Conservation (phyloP, 139 green algal genomes). For the Diplosphaera chodatii region DNA sequence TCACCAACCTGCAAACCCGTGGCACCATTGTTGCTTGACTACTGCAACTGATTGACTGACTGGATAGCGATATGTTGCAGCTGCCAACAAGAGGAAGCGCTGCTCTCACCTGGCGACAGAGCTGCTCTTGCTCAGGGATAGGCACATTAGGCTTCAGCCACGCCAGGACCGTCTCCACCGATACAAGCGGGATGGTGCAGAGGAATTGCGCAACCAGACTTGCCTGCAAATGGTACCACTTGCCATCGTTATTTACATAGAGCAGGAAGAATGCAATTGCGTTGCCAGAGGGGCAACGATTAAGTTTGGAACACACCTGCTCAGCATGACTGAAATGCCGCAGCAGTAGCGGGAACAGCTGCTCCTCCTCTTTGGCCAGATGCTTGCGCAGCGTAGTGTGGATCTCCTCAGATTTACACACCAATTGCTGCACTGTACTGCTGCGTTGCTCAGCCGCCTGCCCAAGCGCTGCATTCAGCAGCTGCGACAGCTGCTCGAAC, state of each 20-base stretch:
- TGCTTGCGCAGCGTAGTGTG: constrained; percentile 87
- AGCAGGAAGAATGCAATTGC: no score
- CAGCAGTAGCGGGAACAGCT: constrained; percentile 91
- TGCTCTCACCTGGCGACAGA: constrained; percentile 24
- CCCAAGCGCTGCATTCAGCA: constrained; percentile 45
- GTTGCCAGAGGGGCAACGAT: background rate
- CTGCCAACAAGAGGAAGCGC: background rate
- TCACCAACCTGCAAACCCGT: constrained; percentile 30
- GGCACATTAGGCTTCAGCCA: constrained; percentile 72
- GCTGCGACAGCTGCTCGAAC: constrained; percentile 76
- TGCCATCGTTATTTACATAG: no score
- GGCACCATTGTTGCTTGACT: no score
- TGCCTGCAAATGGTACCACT: constrained; percentile 39
- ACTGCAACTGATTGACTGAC: no score
- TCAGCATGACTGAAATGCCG: constrained; percentile 75
- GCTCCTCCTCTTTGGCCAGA: constrained; percentile 92
- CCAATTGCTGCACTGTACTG: constrained; percentile 26
- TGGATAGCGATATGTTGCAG: background rate
- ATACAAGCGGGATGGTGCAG: constrained; percentile 88
- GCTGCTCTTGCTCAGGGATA: constrained; percentile 23
- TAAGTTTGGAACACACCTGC: constrained; percentile 13
- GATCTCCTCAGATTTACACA: constrained; percentile 57
- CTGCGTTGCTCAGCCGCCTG: constrained; percentile 37
- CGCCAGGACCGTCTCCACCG: constrained; percentile 64
- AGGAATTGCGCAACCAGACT: constrained; percentile 90